Conservation (phyloP, 192 early-diverging fungal genomes). For the Coemansia asiatica region DNA sequence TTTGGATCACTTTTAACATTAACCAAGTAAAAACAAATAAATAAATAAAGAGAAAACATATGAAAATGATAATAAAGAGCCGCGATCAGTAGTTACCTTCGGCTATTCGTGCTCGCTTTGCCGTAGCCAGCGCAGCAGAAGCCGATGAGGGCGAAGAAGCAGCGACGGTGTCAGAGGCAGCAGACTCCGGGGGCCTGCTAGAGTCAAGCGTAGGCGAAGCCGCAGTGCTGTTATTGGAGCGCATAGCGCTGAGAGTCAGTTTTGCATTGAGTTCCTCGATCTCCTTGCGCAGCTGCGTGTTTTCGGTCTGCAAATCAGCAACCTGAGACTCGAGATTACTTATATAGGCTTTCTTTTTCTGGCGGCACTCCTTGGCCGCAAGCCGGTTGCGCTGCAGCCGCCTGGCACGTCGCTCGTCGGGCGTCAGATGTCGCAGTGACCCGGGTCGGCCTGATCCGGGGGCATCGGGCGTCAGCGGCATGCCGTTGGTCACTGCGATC, state of each 20-base stretch:
- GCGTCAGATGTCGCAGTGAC: slow-evolving; percentile 54
- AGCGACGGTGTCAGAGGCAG: background rate
- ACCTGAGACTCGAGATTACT: slow-evolving; percentile 69
- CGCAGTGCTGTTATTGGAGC: slow-evolving; percentile 30
- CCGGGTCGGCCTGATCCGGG: slow-evolving; percentile 53
- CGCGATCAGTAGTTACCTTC: background rate
- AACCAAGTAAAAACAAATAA: background rate
- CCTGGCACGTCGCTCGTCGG: slow-evolving; percentile 74
- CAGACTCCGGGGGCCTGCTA: background rate
- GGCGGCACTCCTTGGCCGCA: slow-evolving; percentile 81
- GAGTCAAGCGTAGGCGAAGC: slow-evolving; percentile 29
- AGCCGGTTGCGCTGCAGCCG: slow-evolving; percentile 74
- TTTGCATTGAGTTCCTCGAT: slow-evolving; percentile 70
- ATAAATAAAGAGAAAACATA: slow-evolving; percentile 4
- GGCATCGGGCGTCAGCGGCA: slow-evolving; percentile 55
- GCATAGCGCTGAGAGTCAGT: slow-evolving; percentile 61
- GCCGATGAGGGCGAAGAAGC: background rate
- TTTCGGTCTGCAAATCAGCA: slow-evolving; percentile 63
- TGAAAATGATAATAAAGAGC: background rate
- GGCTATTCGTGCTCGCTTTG: slow-evolving; percentile 31
- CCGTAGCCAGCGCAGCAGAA: slow-evolving; percentile 22
- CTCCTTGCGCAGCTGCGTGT: slow-evolving; percentile 62
- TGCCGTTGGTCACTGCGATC: slow-evolving; percentile 12
- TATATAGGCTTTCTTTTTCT: slow-evolving; percentile 82
- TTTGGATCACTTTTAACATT: too few relatives aligned